Evolutionary conservation across 2,329 filamentous ascomycete species (phyloP).

Genomic region (Cadophora malorum): DNA sequence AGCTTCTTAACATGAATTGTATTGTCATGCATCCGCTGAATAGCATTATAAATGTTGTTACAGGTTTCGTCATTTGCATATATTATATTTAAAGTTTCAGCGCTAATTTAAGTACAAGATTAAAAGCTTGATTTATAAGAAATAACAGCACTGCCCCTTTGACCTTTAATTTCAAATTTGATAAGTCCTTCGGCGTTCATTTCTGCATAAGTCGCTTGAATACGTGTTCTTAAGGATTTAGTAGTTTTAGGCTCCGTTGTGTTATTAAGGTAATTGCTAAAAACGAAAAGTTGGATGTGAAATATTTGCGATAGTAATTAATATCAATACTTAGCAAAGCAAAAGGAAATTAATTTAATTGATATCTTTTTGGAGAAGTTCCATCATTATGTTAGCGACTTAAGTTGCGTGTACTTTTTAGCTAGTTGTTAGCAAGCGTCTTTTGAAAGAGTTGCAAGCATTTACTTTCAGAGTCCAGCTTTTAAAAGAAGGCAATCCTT

Average conservation of each 20-base stretch:
- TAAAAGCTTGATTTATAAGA: not conserved
- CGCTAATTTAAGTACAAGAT: not conserved
- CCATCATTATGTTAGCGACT: not conserved
- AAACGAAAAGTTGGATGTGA: not conserved
- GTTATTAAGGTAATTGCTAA: not conserved
- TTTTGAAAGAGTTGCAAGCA: not conserved
- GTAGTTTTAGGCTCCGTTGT: not conserved
- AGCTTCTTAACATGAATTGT: not conserved
- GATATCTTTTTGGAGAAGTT: not conserved
- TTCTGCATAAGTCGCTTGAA: not conserved
- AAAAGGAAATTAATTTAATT: not conserved
- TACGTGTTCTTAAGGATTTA: not conserved
- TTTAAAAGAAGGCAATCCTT: not conserved
- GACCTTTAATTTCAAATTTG: not conserved
- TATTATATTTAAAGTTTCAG: not conserved
- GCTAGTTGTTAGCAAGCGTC: not conserved
- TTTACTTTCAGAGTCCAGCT: not conserved
- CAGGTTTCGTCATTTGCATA: not conserved
- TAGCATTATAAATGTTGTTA: not conserved
- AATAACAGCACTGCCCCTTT: not conserved
- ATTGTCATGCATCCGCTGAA: not conserved
- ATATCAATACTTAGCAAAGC: not conserved
- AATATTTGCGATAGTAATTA: not conserved
- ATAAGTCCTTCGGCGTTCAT: not conserved
- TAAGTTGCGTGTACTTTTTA: not conserved